Percentiles rank a stretch among this genome's conserved stretches.
Conservation (phyloP, 1,284 basidiomycete species). For the Heliocybe sulcata region DNA sequence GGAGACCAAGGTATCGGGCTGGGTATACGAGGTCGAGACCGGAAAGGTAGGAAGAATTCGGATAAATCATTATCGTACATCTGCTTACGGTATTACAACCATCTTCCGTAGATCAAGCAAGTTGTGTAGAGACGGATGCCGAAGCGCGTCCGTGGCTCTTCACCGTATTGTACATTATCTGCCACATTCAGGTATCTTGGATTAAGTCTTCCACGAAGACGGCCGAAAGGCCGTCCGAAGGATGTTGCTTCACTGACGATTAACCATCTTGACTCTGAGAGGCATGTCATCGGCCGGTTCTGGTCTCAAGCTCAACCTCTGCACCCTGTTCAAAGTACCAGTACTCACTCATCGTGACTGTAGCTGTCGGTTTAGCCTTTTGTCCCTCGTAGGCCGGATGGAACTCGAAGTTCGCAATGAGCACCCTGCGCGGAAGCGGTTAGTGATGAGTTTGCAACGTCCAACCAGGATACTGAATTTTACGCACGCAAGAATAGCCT, state of each 20-base stretch:
- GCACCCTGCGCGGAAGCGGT: constrained; percentile 15
- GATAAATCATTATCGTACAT: neutral
- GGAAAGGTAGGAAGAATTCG: constrained; percentile 38
- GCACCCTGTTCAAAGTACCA: neutral
- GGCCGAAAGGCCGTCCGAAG: too few species aligned
- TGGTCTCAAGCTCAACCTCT: neutral
- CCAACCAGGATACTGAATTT: neutral
- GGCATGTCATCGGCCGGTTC: constrained; percentile 19
- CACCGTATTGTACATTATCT: neutral
- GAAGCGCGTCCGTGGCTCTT: neutral
- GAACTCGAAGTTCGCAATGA: constrained; percentile 35
- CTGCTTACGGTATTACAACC: neutral
- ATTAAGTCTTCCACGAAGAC: neutral
- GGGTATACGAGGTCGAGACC: constrained; percentile 58
- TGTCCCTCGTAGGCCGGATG: constrained; percentile 32
- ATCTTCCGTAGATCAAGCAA: neutral
- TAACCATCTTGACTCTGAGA: constrained; percentile 11
- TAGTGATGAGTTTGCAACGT: neutral
- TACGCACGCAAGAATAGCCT: constrained; percentile 24
- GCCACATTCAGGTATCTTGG: neutral
- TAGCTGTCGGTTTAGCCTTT: constrained; percentile 27
- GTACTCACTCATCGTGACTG: constrained; percentile 36
- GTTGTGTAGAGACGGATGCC: neutral
- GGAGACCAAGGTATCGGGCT: constrained; percentile 50
- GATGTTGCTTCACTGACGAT: neutral